Evolutionary conservation across 2,329 filamentous ascomycete genomes (phyloP).

Genomic region (Allantophomopsis cytisporea): DNA sequence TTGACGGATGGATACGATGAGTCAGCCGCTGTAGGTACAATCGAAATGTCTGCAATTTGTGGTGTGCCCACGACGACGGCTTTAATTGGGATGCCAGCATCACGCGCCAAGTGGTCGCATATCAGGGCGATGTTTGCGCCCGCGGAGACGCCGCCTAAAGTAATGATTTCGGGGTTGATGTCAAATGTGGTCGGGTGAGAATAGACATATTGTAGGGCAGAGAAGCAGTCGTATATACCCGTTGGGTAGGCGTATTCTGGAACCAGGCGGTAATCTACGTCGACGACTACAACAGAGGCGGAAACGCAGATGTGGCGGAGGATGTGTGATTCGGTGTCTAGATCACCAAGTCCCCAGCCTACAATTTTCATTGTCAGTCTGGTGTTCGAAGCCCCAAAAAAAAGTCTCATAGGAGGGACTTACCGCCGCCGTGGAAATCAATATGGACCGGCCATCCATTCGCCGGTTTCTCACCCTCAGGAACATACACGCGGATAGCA

Average conservation of each 20-base stretch:
- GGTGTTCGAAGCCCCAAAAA: too few relatives aligned
- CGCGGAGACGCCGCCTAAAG: slow-evolving; percentile 30
- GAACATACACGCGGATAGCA: slow-evolving; percentile 13
- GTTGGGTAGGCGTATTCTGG: slow-evolving; percentile 35
- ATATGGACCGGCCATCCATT: slow-evolving; percentile 11
- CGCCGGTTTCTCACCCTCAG: slow-evolving; percentile 11
- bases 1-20: slow-evolving; percentile 26
- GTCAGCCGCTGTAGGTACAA: slow-evolving; percentile 19
- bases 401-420: too few relatives aligned
- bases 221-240: slow-evolving; percentile 27
- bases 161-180: slow-evolving; percentile 22
- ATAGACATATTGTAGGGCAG: slow-evolving; percentile 12
- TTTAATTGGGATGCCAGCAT: slow-evolving; percentile 22
- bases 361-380: not conserved
- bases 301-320: slow-evolving; percentile 30
- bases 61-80: slow-evolving; percentile 31
- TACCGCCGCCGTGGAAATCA: slow-evolving; percentile 13
- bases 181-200: slow-evolving; percentile 22
- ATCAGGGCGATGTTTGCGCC: slow-evolving; percentile 26
- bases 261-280: slow-evolving; percentile 36
- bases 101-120: slow-evolving; percentile 25
- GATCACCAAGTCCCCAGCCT: slow-evolving; percentile 32
- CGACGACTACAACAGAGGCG: slow-evolving; percentile 30
- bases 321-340: slow-evolving; percentile 33
- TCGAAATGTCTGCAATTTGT: slow-evolving; percentile 38